Conservation (phyloP, 2,329 filamentous ascomycete species). For the Aspergillus melleus region DNA sequence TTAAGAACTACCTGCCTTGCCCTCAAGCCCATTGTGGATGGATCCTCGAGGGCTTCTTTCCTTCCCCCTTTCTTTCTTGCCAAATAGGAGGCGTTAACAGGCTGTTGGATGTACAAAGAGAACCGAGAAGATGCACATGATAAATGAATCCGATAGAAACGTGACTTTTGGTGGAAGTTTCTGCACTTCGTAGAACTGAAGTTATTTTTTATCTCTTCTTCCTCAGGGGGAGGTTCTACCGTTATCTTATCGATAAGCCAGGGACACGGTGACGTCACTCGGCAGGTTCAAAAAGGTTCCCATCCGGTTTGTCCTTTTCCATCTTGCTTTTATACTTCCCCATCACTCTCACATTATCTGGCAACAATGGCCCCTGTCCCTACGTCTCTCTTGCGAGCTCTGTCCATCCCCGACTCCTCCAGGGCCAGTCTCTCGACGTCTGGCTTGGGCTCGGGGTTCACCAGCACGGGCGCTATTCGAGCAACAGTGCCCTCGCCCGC, state of each 20-base stretch:
- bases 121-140: slow-evolving; percentile 1
- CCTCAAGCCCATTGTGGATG: not conserved
- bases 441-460: slow-evolving; percentile 45
- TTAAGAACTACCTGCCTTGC: slow-evolving; percentile 11
- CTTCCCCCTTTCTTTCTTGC: not conserved
- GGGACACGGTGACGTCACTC: slow-evolving; percentile 8
- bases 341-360: not conserved
- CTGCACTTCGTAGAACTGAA: not conserved
- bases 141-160: not conserved
- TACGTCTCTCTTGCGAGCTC: slow-evolving; percentile 37
- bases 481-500: slow-evolving; percentile 27
- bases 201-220: not conserved
- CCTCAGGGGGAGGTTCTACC: too few relatives aligned
- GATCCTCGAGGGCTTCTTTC: not conserved
- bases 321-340: not conserved
- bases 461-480: slow-evolving; percentile 43
- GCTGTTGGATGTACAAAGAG: slow-evolving; percentile 8
- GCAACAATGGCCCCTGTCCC: slow-evolving; percentile 32
- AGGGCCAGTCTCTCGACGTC: slow-evolving; percentile 38
- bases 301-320: not conserved
- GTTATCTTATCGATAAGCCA: slow-evolving; percentile 16
- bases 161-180: not conserved
- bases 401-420: slow-evolving; percentile 37
- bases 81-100: slow-evolving; percentile 1
- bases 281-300: not conserved